Evolutionary conservation across 1,139 yeast species (phyloP).

Genomic region (Arxiozyma slooffiae): DNA sequence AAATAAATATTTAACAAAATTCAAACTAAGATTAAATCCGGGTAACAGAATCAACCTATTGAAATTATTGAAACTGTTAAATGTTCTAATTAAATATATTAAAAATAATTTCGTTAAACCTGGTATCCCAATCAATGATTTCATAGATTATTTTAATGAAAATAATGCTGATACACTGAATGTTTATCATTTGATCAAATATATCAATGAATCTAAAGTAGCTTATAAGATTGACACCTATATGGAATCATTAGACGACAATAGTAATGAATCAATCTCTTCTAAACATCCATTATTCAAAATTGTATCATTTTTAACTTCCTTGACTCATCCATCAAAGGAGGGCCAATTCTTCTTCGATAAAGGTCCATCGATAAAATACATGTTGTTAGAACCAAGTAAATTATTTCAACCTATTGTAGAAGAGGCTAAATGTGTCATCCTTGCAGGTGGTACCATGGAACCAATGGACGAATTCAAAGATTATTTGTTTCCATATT

Average conservation of each 20-base stretch:
- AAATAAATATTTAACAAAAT: conserved; percentile 47
- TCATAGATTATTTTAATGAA: conserved; percentile 43
- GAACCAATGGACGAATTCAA: conserved; percentile 72
- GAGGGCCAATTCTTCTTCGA: conserved; percentile 75
- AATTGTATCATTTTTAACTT: conserved; percentile 52
- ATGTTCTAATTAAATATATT: conserved; percentile 42
- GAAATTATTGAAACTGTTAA: conserved; percentile 53
- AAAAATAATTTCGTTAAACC: conserved; percentile 31
- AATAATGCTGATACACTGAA: conserved; percentile 66
- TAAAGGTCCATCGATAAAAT: conserved; percentile 39
- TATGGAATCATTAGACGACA: conserved; percentile 28
- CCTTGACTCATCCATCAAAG: conserved; percentile 61
- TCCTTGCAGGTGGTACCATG: conserved; percentile 95
- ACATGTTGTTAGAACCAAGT: conserved; percentile 76
- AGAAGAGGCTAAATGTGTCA: conserved; percentile 56
- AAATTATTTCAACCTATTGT: conserved; percentile 58
- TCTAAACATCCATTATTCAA: conserved; percentile 52
- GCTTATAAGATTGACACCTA: conserved; percentile 80
- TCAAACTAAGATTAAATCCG: conserved; percentile 54
- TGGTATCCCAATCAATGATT: conserved; percentile 43
- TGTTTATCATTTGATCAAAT: conserved; percentile 55
- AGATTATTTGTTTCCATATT: conserved; percentile 55
- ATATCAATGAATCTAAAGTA: conserved; percentile 58
- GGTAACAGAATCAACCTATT: conserved; percentile 62
- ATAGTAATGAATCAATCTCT: conserved; percentile 6